phyloP scores from a whole-genome alignment of 805 yeast genomes.

The Dipodascus geniculatus region DNA sequence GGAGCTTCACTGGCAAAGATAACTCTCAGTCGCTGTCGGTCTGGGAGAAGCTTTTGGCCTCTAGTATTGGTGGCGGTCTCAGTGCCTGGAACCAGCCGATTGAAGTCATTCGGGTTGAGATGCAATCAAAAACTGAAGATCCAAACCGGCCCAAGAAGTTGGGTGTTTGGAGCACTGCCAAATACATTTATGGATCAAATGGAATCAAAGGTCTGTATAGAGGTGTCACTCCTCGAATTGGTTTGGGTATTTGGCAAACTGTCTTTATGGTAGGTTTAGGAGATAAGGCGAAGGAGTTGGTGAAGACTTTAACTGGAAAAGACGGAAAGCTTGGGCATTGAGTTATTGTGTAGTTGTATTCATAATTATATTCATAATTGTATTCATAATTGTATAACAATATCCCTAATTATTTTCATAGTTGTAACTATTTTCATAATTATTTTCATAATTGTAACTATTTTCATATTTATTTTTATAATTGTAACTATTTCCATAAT shows the following conservation, averaged over 20 bases:
- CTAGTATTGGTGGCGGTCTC: slow-evolving; percentile 92
- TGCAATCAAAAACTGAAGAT: slow-evolving; percentile 92
- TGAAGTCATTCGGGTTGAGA: slow-evolving; percentile 94
- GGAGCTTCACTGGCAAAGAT: slow-evolving; percentile 47
- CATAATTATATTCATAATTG: too few relatives aligned
- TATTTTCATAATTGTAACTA: too few relatives aligned
- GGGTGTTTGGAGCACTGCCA: slow-evolving; percentile 62
- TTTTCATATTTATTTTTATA: too few relatives aligned
- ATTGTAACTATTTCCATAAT: too few relatives aligned
- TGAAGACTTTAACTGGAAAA: slow-evolving; percentile 52
- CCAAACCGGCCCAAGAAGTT: slow-evolving; percentile 93
- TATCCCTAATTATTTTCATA: not conserved
- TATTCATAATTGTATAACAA: not conserved
- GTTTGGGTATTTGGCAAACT: slow-evolving; percentile 96
- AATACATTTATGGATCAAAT: slow-evolving; percentile 69
- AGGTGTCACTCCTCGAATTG: slow-evolving; percentile 96
- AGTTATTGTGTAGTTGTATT: too few relatives aligned
- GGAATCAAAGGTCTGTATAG: slow-evolving; percentile 88
- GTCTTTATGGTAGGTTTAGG: slow-evolving; percentile 98
- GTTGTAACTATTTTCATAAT: too few relatives aligned
- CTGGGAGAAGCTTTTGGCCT: slow-evolving; percentile 69
- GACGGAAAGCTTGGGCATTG: not conserved
- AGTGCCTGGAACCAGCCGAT: slow-evolving; percentile 99
- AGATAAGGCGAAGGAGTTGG: slow-evolving; percentile 73
- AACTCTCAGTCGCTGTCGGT: slow-evolving; percentile 53